Evolutionary conservation across 2,329 filamentous ascomycete species (phyloP).

Genomic region (Aspergillus sp.): DNA sequence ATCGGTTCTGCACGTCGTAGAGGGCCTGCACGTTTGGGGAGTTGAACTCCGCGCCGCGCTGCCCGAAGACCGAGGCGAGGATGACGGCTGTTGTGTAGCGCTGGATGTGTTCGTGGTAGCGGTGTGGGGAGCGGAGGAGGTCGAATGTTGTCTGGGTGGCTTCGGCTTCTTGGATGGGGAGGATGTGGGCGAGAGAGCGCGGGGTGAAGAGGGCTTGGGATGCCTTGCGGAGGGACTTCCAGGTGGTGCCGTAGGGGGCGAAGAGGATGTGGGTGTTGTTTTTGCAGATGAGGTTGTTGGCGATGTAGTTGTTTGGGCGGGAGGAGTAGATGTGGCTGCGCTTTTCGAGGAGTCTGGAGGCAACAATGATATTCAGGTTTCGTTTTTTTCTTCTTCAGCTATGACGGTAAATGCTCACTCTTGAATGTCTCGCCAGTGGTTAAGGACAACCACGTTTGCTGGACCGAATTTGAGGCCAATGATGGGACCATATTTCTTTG

Average conservation of each 20-base stretch:
- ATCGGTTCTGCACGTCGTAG: constrained; percentile 1
- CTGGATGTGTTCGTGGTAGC: constrained; percentile 1
- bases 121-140: neutral
- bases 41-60: neutral
- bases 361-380: too few species aligned
- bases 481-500: neutral
- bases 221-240: neutral
- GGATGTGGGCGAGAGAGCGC: neutral
- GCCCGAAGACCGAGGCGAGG: neutral
- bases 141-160: constrained; percentile 1
- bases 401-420: too few species aligned
- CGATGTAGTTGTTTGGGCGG: constrained; percentile 5
- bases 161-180: constrained; percentile 5
- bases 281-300: constrained; percentile 6
- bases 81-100: constrained; percentile 4
- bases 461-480: constrained; percentile 1
- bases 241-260: neutral
- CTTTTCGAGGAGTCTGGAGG: constrained; percentile 1
- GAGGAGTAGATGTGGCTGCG: constrained; percentile 8
- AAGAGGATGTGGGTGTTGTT: constrained; percentile 6
- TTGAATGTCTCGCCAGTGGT: neutral
- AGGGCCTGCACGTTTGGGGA: neutral
- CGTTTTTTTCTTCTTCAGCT: too few species aligned
- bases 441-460: neutral
- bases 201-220: constrained; percentile 2